A percentile compares a stretch with the other conserved stretches of the same genome.
phyloP scores from a whole-genome alignment of 1,284 basidiomycete genomes.

The Heterobasidion annosum region DNA sequence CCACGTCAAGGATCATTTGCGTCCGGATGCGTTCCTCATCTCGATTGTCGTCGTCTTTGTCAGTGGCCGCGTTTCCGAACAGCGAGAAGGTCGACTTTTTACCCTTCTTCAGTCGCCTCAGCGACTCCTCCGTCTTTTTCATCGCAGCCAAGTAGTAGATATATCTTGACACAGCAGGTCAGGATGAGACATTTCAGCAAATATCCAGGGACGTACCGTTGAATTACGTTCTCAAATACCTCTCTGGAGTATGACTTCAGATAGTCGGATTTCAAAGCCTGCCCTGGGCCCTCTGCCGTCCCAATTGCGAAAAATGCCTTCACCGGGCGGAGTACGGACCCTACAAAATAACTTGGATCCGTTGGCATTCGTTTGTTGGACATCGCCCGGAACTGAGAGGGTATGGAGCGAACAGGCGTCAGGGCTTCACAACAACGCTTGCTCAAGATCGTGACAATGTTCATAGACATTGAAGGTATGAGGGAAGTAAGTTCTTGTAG shows the following conservation, averaged over 20 bases:
- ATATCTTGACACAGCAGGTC: slow-evolving; percentile 33
- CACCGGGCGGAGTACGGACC: slow-evolving; percentile 76
- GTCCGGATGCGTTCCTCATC: slow-evolving; percentile 76
- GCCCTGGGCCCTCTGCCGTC: slow-evolving; percentile 43
- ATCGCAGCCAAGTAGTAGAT: slow-evolving; percentile 67
- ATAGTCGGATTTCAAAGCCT: slow-evolving; percentile 44
- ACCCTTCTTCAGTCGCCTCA: slow-evolving; percentile 78
- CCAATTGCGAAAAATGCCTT: slow-evolving; percentile 67
- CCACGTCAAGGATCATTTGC: slow-evolving; percentile 85
- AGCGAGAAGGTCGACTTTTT: slow-evolving; percentile 45
- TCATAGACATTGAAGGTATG: slow-evolving; percentile 45
- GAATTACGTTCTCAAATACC: slow-evolving; percentile 69
- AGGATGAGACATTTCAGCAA: not conserved
- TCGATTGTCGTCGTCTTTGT: slow-evolving; percentile 55
- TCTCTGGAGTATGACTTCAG: slow-evolving; percentile 47
- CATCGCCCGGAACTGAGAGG: slow-evolving; percentile 80
- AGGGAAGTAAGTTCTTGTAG: slow-evolving; percentile 38
- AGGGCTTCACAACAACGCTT: slow-evolving; percentile 80
- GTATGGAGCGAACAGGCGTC: slow-evolving; percentile 80
- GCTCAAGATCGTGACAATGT: slow-evolving; percentile 67
- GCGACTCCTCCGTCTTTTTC: slow-evolving; percentile 85
- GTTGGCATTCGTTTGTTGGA: slow-evolving; percentile 61
- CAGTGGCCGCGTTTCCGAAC: slow-evolving; percentile 14
- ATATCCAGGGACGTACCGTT: slow-evolving; percentile 34
- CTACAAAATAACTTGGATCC: slow-evolving; percentile 81